Evolutionary conservation across 225 moss, liverwort and hornwort species (phyloP).

Genomic region (Ulota crispa): DNA sequence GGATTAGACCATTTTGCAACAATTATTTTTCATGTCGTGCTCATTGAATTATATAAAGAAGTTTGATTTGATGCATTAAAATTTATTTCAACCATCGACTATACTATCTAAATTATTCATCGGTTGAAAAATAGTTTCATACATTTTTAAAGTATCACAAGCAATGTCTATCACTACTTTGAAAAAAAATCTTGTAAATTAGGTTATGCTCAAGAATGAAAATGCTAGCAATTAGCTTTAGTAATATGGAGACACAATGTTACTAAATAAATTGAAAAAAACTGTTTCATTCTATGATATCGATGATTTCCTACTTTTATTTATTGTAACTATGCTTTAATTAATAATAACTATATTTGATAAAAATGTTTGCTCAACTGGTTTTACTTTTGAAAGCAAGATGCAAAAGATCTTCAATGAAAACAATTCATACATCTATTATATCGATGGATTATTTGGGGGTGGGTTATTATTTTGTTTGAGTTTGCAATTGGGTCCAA

Average conservation of each 20-base stretch:
- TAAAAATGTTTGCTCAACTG: too few species aligned
- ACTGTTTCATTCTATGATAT: too few species aligned
- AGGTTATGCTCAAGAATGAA: background rate
- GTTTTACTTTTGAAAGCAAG: background rate
- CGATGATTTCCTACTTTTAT: too few species aligned
- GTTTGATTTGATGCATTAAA: accelerated
- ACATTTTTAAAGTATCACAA: background rate
- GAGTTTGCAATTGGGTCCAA: accelerated
- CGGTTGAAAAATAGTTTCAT: too few species aligned
- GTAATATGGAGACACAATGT: too few species aligned
- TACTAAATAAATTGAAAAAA: background rate
- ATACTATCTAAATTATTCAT: background rate
- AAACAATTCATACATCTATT: background rate
- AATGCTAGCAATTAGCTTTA: background rate
- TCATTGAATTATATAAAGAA: too few species aligned
- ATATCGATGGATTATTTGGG: background rate
- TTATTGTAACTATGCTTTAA: background rate
- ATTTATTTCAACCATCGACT: accelerated
- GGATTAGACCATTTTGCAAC: background rate
- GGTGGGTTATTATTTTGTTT: background rate
- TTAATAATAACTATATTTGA: background rate
- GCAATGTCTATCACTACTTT: background rate
- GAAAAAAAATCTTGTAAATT: background rate
- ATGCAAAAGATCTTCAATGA: background rate
- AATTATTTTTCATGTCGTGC: background rate